Evolutionary conservation across 2,329 filamentous ascomycete species (phyloP).

Genomic region (Thyridium curvatum): DNA sequence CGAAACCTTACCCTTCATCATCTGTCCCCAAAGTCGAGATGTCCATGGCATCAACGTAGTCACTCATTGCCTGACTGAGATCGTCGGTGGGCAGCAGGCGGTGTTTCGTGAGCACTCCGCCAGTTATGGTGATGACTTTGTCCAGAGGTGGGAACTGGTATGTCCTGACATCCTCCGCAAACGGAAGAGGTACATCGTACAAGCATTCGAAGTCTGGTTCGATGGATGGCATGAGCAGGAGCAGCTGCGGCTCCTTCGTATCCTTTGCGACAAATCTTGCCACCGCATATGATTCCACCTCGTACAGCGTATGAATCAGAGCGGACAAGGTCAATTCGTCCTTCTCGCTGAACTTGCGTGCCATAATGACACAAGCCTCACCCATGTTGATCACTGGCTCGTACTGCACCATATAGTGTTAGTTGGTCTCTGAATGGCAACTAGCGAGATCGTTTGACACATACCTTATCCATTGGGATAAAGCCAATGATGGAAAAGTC

Average conservation of each 20-base stretch:
- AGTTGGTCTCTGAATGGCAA: constrained; percentile 1
- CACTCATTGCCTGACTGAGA: constrained; percentile 74
- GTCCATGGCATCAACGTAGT: constrained; percentile 92
- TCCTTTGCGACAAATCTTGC: constrained; percentile 83
- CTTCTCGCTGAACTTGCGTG: constrained; percentile 72
- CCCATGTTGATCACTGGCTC: constrained; percentile 83
- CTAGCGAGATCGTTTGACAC: constrained; percentile 10
- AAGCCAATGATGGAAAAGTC: constrained; percentile 84
- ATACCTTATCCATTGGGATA: constrained; percentile 63
- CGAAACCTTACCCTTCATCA: constrained; percentile 62
- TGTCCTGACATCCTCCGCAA: constrained; percentile 83
- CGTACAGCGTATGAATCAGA: constrained; percentile 78
- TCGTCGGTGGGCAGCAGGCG: constrained; percentile 73
- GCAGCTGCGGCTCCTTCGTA: constrained; percentile 66
- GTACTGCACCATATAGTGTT: constrained; percentile 43
- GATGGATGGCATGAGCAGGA: constrained; percentile 75
- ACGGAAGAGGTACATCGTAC: constrained; percentile 84
- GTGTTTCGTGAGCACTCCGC: constrained; percentile 73
- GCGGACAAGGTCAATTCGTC: constrained; percentile 82
- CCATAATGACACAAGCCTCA: constrained; percentile 69
- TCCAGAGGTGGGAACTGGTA: constrained; percentile 91
- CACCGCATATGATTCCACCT: constrained; percentile 79
- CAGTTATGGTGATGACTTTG: constrained; percentile 79
- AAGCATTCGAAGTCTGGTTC: constrained; percentile 78
- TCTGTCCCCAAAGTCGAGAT: constrained; percentile 65